Evolutionary conservation across 2,329 filamentous ascomycete species (phyloP), one percentile per base, ranked within the genome.

Genomic region (Trichoderma koningiopsis): DNA sequence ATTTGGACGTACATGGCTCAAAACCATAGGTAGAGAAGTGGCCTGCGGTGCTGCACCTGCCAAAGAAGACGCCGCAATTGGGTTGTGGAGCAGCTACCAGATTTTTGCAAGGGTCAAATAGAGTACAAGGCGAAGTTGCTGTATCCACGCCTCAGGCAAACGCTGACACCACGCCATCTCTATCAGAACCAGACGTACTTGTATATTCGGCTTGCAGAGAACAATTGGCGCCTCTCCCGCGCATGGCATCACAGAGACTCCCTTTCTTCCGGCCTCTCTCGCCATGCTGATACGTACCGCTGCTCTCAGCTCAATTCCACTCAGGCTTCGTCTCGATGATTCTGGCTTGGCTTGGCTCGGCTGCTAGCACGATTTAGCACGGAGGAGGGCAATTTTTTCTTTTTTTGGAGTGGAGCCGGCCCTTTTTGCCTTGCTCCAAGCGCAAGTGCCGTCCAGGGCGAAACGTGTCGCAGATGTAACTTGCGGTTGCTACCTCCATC

Each of bases 391-490:
- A 49, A 49, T 49, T 24, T 24, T 27, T 37, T 58, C 33, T 14
- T 37, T 58, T 37, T 29, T 33, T 33, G 19, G 22, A 29, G 55
- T 58, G 55, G 55, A 58, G 43, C 43, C 22, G n/a, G 43, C 43
- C n/a, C n/a, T 22, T 43, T 43, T 43, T 43, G 37, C 37, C 37
- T 43, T 43, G 37, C 16, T 19, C 37, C 37, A 43, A 19, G 43
- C 13, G 29, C 53, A 59, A 57, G 63, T 59, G 53, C 55, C 55
- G 63, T 43, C 68, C 62, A 70, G 68, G 63, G 63, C 63, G 68
- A 70, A 70, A 70, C 68, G 68, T 68, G 68, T 70, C 64, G 68
- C 57, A 68, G n/a, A 59, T 70, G 68, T 22, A 59, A 66, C 68
- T 66, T 65, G 11, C 24, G 29, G 49, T 37, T 19, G 24, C 55